Evolutionary conservation across 2,329 filamentous ascomycete genomes (phyloP).

Genomic region (Aureobasidium zeae): DNA sequence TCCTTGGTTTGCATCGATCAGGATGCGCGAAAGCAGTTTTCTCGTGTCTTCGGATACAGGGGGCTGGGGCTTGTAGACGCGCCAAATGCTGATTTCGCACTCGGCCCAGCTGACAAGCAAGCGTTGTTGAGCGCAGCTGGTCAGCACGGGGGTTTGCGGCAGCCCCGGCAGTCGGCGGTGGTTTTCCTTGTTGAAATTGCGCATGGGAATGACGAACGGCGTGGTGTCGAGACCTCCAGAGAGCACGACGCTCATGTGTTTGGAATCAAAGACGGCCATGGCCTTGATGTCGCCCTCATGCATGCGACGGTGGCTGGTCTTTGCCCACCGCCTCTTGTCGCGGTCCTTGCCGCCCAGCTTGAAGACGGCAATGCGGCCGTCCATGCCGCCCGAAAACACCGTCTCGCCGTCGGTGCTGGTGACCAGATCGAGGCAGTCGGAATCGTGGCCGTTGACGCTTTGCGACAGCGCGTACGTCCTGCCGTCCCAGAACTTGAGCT

Average conservation of each 20-base stretch:
- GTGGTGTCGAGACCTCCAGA: conserved; percentile 86
- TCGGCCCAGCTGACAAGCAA: conserved; percentile 90
- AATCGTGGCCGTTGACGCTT: conserved; percentile 74
- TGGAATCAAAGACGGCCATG: conserved; percentile 81
- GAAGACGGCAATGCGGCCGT: conserved; percentile 77
- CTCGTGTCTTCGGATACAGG: conserved; percentile 31
- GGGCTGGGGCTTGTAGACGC: conserved; percentile 37
- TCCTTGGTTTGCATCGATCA: conserved; percentile 58
- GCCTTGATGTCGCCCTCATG: conserved; percentile 94
- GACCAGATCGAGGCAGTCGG: conserved; percentile 83
- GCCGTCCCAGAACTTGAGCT: conserved; percentile 87
- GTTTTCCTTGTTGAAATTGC: conserved; percentile 66
- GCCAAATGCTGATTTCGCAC: conserved; percentile 77
- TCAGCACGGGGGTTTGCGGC: conserved; percentile 65
- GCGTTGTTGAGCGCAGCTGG: conserved; percentile 62
- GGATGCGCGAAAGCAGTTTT: conserved; percentile 34
- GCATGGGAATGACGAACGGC: conserved; percentile 72
- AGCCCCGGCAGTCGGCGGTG: conserved; percentile 75
- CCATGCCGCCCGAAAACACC: conserved; percentile 85
- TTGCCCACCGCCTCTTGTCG: conserved; percentile 60
- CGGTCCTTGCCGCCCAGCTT: conserved; percentile 48
- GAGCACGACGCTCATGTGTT: conserved; percentile 73
- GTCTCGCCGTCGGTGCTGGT: conserved; percentile 69
- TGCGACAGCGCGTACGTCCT: conserved; percentile 85
- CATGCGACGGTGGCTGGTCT: conserved; percentile 75